Conservation (phyloP, 1,139 yeast genomes). For the Suhomyces chickasaworum region DNA sequence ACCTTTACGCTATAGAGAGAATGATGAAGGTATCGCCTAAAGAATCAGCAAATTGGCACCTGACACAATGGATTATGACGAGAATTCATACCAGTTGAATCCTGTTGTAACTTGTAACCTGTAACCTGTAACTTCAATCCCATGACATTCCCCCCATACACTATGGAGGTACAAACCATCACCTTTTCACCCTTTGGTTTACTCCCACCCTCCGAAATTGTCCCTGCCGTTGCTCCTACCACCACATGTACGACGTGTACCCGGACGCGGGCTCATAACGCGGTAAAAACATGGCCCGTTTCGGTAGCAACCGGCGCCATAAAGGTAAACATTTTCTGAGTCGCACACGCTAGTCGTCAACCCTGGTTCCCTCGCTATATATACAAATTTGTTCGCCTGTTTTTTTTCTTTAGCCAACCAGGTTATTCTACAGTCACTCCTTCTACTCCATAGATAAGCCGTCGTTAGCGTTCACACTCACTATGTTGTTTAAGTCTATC, state of each 20-base stretch:
- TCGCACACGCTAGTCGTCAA: slow-evolving; percentile 10
- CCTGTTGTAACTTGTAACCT: too few species aligned
- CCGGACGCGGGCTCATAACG: not conserved
- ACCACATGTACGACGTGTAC: too few species aligned
- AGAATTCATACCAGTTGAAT: too few species aligned
- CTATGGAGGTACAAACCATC: not conserved
- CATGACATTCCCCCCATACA: not conserved
- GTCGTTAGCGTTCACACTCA: slow-evolving; percentile 10
- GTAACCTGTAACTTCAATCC: not conserved
- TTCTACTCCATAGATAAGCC: slow-evolving; percentile 24
- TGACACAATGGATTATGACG: too few species aligned
- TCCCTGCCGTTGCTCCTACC: slow-evolving; percentile 1
- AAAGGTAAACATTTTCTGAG: slow-evolving; percentile 7
- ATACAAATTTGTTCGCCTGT: slow-evolving; percentile 3
- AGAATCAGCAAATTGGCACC: too few species aligned
- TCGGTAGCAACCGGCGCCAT: not conserved
- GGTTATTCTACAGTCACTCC: slow-evolving; percentile 28
- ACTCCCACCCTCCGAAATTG: too few species aligned
- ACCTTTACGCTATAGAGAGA: too few species aligned
- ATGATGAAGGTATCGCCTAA: too few species aligned
- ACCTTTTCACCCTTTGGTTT: not conserved
- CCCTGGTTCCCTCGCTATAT: slow-evolving; percentile 6
- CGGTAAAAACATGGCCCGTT: too few species aligned
- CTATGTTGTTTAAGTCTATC: slow-evolving; percentile 30
- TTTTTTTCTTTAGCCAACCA: slow-evolving; percentile 11